phyloP scores from a whole-genome alignment of 176 grass and related monocot species.

The Poa annua region DNA sequence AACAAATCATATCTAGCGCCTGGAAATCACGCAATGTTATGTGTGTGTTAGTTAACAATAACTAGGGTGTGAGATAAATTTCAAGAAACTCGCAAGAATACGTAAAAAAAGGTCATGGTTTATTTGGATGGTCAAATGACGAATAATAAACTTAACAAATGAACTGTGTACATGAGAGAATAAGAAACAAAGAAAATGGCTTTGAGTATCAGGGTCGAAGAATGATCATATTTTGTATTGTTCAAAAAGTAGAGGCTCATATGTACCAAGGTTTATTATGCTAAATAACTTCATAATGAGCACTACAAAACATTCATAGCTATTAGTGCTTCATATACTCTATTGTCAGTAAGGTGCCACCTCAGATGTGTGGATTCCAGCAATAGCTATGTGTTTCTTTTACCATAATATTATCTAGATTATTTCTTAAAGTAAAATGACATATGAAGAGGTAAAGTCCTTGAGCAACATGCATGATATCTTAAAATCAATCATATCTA shows the following conservation, averaged over 20 bases:
- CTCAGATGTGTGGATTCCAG: not conserved
- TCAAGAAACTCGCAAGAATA: not conserved
- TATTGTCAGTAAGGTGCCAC: not conserved
- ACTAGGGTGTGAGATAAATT: not conserved
- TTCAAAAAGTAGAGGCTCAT: not conserved
- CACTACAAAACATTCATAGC: not conserved
- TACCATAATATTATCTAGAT: not conserved
- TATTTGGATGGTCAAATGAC: not conserved
- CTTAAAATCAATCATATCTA: not conserved
- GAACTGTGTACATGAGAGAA: not conserved
- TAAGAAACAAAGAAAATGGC: not conserved
- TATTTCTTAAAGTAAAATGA: not conserved
- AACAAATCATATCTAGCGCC: constrained; percentile 81
- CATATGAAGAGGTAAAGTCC: not conserved
- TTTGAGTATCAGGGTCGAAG: not conserved
- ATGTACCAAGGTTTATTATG: not conserved
- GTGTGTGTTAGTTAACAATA: not conserved
- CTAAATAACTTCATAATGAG: not conserved
- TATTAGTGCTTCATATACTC: not conserved
- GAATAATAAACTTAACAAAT: not conserved
- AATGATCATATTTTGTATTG: no score
- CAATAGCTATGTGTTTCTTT: not conserved
- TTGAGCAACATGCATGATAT: not conserved
- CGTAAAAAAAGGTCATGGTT: not conserved
- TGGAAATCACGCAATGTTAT: not conserved